Base-by-base conservation (phyloP, 331 rosid species). In the Quercus tomentella region DNA sequence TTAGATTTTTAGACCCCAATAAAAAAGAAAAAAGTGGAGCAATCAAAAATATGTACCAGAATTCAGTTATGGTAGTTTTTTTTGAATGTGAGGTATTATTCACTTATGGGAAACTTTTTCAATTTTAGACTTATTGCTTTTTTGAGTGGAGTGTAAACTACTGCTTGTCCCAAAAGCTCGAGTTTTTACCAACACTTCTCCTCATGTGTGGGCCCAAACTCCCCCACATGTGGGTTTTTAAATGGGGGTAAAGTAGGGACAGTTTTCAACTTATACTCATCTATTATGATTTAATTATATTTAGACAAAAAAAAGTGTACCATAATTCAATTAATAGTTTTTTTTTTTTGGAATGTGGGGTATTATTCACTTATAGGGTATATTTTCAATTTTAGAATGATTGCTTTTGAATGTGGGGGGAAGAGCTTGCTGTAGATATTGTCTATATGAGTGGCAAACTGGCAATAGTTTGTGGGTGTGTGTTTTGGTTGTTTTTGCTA, bases 161-260 rank as follows among this genome's bases (percentile, higher is more conserved):
- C 3, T 41, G 1, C 0, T 0, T 8, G 45, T 41, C 1, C 1
- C 1, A 41, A 41, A 41, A 41, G 0, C 11, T 41, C 0, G 1
- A 0, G 3, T 8, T 8, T 2, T 41, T 2, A 41, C 0, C 2
- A 2, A 41, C 3, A 41, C 1, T 41, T 0, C 12, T 41, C 12
- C 45, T 41, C 0, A 2, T 1, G 3, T 41, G 45, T 41, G 45
- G 3, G 45, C 12, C 45, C 3, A 8, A 0, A 2, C 11, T 8
- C 3, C 0, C 12, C 0, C 1, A 8, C 3, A 8, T 2, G 12
- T 37, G 45, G 3, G 11, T 37, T 2, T 37, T 41, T 41, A 41
- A 9, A 41, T 41, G 11, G 45, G 11, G 45, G 3, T 35, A 37
- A 37, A 37, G 12, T 37, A 12, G 3, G 1, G 3, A 37, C 0